A percentile compares a stretch with the other conserved stretches of the same genome.
Conservation (phyloP, 2,329 filamentous ascomycete genomes). For the Exophiala xenobiotica region DNA sequence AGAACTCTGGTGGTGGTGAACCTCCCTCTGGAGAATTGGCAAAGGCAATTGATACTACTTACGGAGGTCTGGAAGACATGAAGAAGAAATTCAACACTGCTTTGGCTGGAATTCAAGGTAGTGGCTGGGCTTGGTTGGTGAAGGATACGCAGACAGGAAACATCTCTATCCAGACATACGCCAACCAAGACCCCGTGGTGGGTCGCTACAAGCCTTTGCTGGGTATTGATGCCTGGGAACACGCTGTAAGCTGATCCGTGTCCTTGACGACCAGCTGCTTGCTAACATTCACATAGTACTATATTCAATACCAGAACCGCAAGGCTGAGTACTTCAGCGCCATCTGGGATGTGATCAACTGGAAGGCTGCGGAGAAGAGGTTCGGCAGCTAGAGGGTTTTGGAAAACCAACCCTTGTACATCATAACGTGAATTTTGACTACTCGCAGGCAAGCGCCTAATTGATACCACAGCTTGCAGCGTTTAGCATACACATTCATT, state of each 20-base stretch:
- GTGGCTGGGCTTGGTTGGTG: conserved; percentile 64
- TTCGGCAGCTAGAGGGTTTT: conserved; percentile 37
- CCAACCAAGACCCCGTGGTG: conserved; percentile 84
- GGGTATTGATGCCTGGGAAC: conserved; percentile 93
- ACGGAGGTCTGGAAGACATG: conserved; percentile 58
- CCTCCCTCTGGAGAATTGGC: conserved; percentile 59
- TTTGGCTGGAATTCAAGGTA: conserved; percentile 64
- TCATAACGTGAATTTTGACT: background rate
- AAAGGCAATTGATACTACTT: conserved; percentile 59
- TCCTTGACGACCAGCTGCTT: background rate
- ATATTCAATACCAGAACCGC: conserved; percentile 91
- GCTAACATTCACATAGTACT: conserved; percentile 32
- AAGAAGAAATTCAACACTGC: conserved; percentile 65
- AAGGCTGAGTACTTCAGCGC: conserved; percentile 94
- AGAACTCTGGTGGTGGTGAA: conserved; percentile 61
- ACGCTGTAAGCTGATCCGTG: conserved; percentile 53
- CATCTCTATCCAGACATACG: conserved; percentile 64
- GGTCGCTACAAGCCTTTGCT: conserved; percentile 79
- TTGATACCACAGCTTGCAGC: background rate
- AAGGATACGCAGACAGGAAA: conserved; percentile 61
- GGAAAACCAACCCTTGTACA: background rate
- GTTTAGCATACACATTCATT: background rate
- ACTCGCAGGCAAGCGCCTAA: background rate
- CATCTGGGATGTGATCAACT: conserved; percentile 95
- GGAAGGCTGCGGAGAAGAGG: conserved; percentile 81